Percentiles rank a stretch among this genome's conserved stretches.
These are phyloP conservation scores for Mortierella polycephala DNA, from an alignment of 371 early-diverging fungal species.

Conservation along the genomic window DNA sequence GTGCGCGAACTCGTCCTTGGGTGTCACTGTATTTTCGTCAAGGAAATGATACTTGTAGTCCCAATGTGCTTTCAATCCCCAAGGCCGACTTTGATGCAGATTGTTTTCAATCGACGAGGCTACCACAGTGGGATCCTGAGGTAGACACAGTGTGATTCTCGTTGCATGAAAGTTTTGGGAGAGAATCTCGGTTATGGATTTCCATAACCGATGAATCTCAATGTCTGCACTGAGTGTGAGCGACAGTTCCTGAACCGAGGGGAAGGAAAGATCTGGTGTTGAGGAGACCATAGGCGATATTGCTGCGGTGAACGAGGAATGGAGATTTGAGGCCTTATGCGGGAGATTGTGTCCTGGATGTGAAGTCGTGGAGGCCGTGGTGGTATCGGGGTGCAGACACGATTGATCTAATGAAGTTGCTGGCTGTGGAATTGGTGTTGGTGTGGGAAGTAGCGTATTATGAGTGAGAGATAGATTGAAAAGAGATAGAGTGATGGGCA, in stretches of 20 bases:
- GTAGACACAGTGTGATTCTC: conserved; percentile 42
- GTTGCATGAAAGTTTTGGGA: conserved; percentile 50
- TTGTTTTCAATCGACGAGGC: conserved; percentile 31
- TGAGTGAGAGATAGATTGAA: not conserved
- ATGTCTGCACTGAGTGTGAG: conserved; percentile 51
- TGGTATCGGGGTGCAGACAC: not conserved
- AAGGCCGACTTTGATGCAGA: conserved; percentile 21
- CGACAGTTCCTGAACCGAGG: conserved; percentile 48
- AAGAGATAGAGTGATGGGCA: not conserved
- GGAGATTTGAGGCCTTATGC: not conserved
- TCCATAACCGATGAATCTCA: conserved; percentile 49
- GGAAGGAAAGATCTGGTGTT: conserved; percentile 21
- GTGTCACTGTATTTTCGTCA: conserved; percentile 51
- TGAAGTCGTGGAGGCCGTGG: not conserved
- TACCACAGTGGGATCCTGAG: conserved; percentile 37
- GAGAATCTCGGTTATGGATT: conserved; percentile 48
- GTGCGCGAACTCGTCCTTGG: conserved; percentile 50
- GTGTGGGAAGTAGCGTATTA: not conserved
- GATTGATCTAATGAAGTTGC: conserved; percentile 8
- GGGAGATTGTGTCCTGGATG: not conserved
- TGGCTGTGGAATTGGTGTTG: not conserved
- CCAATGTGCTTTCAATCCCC: conserved; percentile 54
- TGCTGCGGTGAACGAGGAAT: conserved; percentile 6
- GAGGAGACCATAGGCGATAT: conserved; percentile 26
- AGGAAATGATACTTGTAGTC: conserved; percentile 48